Percentiles rank a stretch among this genome's conserved stretches.
These are phyloP conservation scores for Carnegiea gigantea DNA, from an alignment of 179 eudicot genomes.

Conservation along the genomic window DNA sequence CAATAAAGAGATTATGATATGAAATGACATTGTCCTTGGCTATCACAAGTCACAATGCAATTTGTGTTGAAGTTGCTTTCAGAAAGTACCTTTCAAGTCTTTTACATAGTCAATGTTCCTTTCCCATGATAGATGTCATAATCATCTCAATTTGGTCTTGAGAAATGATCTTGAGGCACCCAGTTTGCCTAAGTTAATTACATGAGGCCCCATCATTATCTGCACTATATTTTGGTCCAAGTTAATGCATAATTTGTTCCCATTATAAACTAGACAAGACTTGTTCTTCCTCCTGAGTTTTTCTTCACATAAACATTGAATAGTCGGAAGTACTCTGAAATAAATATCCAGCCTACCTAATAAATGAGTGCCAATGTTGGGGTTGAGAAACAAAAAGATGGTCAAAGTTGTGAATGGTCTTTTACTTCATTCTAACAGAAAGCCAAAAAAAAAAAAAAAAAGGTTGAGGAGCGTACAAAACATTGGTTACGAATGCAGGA, in stretches of 20 bases:
- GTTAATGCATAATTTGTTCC: slow-evolving; percentile 8
- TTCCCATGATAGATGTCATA: slow-evolving; percentile 17
- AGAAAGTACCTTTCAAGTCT: slow-evolving; percentile 5
- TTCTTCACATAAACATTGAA: neutral
- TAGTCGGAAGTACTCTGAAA: neutral
- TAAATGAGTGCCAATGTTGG: neutral
- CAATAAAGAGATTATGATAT: neutral
- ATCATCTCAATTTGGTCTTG: slow-evolving; percentile 2
- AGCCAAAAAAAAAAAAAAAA: too few relatives aligned
- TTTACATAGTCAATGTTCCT: slow-evolving; percentile 16
- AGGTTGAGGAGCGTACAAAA: too few relatives aligned
- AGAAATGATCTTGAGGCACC: neutral
- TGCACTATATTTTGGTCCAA: neutral
- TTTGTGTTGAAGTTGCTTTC: slow-evolving; percentile 21
- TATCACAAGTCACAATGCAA: neutral
- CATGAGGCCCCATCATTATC: neutral
- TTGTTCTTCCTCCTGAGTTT: slow-evolving; percentile 2
- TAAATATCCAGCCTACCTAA: neutral
- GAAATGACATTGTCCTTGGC: neutral
- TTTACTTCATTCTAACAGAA: too few relatives aligned
- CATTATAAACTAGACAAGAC: slow-evolving; percentile 9
- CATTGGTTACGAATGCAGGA: too few relatives aligned
- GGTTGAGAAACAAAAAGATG: neutral
- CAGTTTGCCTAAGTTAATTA: too few relatives aligned
- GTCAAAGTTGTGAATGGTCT: neutral